phyloP scores from a whole-genome alignment of 2,329 filamentous ascomycete genomes.

The Ophiocordyceps polyrhachis-furcata region DNA sequence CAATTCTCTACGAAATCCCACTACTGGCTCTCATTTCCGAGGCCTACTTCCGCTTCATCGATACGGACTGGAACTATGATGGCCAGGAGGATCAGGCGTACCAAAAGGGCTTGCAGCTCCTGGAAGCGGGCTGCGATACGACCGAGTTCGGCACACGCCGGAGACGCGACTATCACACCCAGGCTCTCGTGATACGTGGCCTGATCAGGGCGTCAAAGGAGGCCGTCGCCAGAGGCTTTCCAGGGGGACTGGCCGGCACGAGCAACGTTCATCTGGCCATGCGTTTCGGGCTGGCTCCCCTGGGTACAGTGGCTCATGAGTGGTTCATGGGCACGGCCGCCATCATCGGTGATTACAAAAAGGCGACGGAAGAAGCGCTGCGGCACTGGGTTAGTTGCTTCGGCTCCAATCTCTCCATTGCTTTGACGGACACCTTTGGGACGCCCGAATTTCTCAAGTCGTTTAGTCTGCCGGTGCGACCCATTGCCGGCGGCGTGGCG shows the following conservation, averaged over 20 bases:
- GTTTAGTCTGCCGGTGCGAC: conserved; percentile 48
- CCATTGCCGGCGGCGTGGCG: conserved; percentile 21
- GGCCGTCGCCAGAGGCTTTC: conserved; percentile 40
- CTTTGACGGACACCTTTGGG: conserved; percentile 90
- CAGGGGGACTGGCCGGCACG: conserved; percentile 65
- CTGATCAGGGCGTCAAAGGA: conserved; percentile 63
- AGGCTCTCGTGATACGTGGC: conserved; percentile 78
- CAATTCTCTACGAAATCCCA: conserved; percentile 94
- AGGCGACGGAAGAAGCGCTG: conserved; percentile 69
- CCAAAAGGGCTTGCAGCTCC: conserved; percentile 56
- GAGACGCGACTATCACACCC: conserved; percentile 83
- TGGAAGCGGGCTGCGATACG: conserved; percentile 70
- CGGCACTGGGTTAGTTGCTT: conserved; percentile 85
- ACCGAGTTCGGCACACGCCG: conserved; percentile 89
- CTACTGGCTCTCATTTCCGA: conserved; percentile 82
- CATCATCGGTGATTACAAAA: conserved; percentile 67
- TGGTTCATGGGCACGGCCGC: conserved; percentile 99
- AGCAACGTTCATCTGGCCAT: conserved; percentile 97
- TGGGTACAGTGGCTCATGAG: conserved; percentile 85
- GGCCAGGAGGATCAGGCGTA: conserved; percentile 75
- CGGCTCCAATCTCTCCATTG: conserved; percentile 67
- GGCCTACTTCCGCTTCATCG: conserved; percentile 93
- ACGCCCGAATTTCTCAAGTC: conserved; percentile 74
- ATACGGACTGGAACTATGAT: conserved; percentile 78
- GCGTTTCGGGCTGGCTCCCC: conserved; percentile 67